A percentile compares a stretch with the other conserved stretches of the same genome.
Conservation (phyloP, 2,329 filamentous ascomycete genomes). For the Paecilomyces niveus region DNA sequence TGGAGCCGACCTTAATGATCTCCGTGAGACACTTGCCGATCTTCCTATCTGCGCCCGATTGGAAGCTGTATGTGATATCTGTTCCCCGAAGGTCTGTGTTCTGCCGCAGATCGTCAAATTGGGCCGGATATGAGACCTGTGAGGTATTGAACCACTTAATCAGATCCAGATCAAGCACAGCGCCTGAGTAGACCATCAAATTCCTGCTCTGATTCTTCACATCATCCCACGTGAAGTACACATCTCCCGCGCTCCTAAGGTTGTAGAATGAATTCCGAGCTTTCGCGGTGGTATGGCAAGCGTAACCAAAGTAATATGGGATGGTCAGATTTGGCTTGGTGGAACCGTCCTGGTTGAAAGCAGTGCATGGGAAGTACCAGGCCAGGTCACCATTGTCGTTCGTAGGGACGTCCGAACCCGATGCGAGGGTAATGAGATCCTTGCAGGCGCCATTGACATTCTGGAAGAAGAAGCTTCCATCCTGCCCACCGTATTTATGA, state of each 20-base stretch:
- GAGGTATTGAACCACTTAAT: slow-evolving; percentile 82
- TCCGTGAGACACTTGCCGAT: slow-evolving; percentile 82
- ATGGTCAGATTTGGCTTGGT: slow-evolving; percentile 65
- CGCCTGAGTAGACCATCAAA: slow-evolving; percentile 87
- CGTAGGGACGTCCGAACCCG: slow-evolving; percentile 70
- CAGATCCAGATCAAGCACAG: slow-evolving; percentile 83
- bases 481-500: slow-evolving; percentile 74
- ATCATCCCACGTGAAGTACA: slow-evolving; percentile 95
- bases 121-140: slow-evolving; percentile 66
- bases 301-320: slow-evolving; percentile 74
- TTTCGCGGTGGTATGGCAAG: slow-evolving; percentile 70
- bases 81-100: slow-evolving; percentile 67
- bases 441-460: slow-evolving; percentile 98
- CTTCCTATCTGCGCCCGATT: slow-evolving; percentile 68
- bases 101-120: slow-evolving; percentile 73
- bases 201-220: slow-evolving; percentile 84
- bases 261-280: slow-evolving; percentile 71
- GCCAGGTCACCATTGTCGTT: slow-evolving; percentile 67
- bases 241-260: slow-evolving; percentile 66
- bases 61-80: slow-evolving; percentile 84
- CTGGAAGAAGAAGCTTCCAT: slow-evolving; percentile 95
- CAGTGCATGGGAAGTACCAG: slow-evolving; percentile 94
- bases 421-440: slow-evolving; percentile 67
- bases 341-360: slow-evolving; percentile 92
- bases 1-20: slow-evolving; percentile 90